phyloP scores from a whole-genome alignment of 164 flowering plant genomes.

The Umbilicus rupestris region DNA sequence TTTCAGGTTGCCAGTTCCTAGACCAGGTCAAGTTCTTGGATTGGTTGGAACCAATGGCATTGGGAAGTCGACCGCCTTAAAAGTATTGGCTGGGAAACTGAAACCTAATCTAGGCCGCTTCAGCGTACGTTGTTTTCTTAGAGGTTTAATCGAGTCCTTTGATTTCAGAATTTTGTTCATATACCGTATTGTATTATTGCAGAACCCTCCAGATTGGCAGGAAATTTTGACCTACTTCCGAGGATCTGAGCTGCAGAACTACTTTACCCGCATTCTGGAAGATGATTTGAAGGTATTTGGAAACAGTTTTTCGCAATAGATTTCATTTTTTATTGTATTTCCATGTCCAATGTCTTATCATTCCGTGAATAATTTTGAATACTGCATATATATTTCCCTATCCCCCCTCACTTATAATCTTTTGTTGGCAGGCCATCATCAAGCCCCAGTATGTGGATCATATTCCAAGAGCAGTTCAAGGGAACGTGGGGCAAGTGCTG shows the following conservation, averaged over 20 bases:
- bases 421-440: slow-evolving; percentile 66
- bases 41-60: slow-evolving; percentile 99
- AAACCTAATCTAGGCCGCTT: slow-evolving; percentile 98
- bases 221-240: slow-evolving; percentile 92
- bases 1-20: slow-evolving; percentile 89
- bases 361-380: not conserved
- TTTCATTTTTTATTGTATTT: not conserved
- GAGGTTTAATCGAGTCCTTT: not conserved
- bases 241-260: slow-evolving; percentile 95
- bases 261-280: slow-evolving; percentile 90
- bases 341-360: not conserved
- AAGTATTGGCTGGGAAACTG: slow-evolving; percentile 92
- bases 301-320: not conserved
- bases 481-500: slow-evolving; percentile 95
- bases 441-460: slow-evolving; percentile 99
- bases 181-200: slow-evolving; percentile 14
- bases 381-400: no score
- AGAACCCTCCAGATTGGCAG: slow-evolving; percentile 99
- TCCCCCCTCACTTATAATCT: not conserved
- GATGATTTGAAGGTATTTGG: slow-evolving; percentile 79
- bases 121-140: slow-evolving; percentile 36
- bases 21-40: slow-evolving; percentile 99
- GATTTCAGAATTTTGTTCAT: not conserved
- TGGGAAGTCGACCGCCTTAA: slow-evolving; percentile 96
- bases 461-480: slow-evolving; percentile 93